These are phyloP conservation scores for Dendrostoma leiphaemia DNA, from an alignment of 2,329 filamentous ascomycete species.

Conservation along the genomic window DNA sequence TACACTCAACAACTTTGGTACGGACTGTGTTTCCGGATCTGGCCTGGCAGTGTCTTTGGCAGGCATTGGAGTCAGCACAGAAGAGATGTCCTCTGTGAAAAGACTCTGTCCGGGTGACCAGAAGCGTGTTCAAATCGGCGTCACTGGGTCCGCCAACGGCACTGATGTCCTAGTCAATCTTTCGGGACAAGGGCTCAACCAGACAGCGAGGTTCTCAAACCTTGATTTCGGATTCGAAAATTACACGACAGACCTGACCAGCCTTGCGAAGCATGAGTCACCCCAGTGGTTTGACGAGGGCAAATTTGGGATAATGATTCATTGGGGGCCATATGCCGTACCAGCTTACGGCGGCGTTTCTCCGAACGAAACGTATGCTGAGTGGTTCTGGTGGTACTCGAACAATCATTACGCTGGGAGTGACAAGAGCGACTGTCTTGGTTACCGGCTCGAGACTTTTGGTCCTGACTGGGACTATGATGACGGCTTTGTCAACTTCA, in stretches of 20 bases:
- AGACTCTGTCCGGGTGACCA: conserved; percentile 44
- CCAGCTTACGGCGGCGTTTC: conserved; percentile 16
- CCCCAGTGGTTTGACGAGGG: conserved; percentile 18
- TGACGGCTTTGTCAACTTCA: conserved; percentile 54
- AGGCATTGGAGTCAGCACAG: conserved; percentile 39
- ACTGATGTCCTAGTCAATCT: conserved; percentile 25
- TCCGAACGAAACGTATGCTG: conserved; percentile 19
- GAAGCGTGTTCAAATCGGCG: conserved; percentile 35
- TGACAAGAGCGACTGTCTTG: conserved; percentile 41
- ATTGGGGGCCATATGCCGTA: conserved; percentile 19
- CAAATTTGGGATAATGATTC: conserved; percentile 19
- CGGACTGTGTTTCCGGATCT: conserved; percentile 31
- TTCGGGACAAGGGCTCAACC: conserved; percentile 14
- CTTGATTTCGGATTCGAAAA: conserved; percentile 34
- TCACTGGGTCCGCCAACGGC: conserved; percentile 25
- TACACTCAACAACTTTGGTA: conserved; percentile 35
- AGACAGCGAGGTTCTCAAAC: conserved; percentile 20
- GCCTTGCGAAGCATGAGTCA: conserved; percentile 32
- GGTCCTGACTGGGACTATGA: conserved; percentile 53
- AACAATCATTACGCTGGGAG: conserved; percentile 37
- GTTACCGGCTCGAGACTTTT: conserved; percentile 50
- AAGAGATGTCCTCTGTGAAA: conserved; percentile 36
- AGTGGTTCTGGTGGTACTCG: conserved; percentile 46
- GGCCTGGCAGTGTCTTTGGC: conserved; percentile 30
- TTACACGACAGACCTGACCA: conserved; percentile 33